phyloP scores from a whole-genome alignment of 2,329 filamentous ascomycete species.

The Stemphylium lycopersici region DNA sequence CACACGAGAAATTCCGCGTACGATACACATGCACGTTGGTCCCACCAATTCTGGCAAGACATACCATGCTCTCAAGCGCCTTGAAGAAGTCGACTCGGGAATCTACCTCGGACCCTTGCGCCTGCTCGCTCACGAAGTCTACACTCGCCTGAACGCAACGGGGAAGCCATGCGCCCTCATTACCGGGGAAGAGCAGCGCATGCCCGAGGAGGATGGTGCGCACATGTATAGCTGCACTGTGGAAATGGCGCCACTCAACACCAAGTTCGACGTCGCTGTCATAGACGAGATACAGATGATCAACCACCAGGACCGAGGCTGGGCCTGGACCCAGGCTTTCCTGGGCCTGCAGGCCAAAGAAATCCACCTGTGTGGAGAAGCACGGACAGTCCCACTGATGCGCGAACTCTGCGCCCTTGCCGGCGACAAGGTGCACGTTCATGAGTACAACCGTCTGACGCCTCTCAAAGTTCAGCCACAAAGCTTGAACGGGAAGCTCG shows the following conservation, averaged over 20 bases:
- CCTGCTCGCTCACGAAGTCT: slow-evolving; percentile 93
- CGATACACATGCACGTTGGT: slow-evolving; percentile 89
- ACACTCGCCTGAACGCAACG: slow-evolving; percentile 79
- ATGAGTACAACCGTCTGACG: slow-evolving; percentile 83
- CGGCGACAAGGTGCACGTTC: slow-evolving; percentile 82
- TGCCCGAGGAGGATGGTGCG: slow-evolving; percentile 58
- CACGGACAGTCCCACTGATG: slow-evolving; percentile 79
- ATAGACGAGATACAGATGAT: slow-evolving; percentile 99
- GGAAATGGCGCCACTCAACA: slow-evolving; percentile 75
- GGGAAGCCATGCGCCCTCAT: slow-evolving; percentile 78
- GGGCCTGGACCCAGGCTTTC: slow-evolving; percentile 92
- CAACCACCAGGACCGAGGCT: slow-evolving; percentile 76
- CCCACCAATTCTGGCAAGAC: slow-evolving; percentile 99
- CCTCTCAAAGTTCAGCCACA: slow-evolving; percentile 69
- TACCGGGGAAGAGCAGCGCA: slow-evolving; percentile 87
- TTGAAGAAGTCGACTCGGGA: slow-evolving; percentile 76
- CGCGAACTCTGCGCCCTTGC: slow-evolving; percentile 75
- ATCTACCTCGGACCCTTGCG: slow-evolving; percentile 91
- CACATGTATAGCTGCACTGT: slow-evolving; percentile 86
- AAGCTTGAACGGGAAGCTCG: slow-evolving; percentile 69
- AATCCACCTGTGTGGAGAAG: slow-evolving; percentile 91
- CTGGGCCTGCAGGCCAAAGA: slow-evolving; percentile 87
- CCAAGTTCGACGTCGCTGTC: slow-evolving; percentile 83
- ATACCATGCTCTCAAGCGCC: slow-evolving; percentile 84
- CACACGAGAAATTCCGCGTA: slow-evolving; percentile 79